Evolutionary conservation across 805 yeast genomes (phyloP), one percentile per base, ranked within the genome.

Genomic region (Sungouiella thailandica): DNA sequence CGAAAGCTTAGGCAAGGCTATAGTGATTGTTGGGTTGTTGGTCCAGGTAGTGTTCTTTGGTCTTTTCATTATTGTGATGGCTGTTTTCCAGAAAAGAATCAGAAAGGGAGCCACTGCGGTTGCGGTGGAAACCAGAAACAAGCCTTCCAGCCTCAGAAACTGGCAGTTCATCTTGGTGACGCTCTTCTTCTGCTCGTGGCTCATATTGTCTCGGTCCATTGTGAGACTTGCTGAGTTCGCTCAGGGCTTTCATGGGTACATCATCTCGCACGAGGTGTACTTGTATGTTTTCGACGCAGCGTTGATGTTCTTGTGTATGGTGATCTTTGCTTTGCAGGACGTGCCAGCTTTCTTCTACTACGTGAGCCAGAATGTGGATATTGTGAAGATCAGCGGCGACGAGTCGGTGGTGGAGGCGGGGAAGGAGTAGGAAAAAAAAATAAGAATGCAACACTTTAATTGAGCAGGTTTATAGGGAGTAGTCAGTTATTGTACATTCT

Each of bases 1-100:
- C 22, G 2, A 25, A 33, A 1, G n/a, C n/a, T 15, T 40, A 25
- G 65, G 62, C 15, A 29, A 39, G 14, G 25, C 40, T 6, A 25
- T 61, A 8, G 44, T 53, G 15, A 38, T 54, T 11, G 57, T 39
- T 11, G 66, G 66, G 17, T 35, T 62, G 16, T 43, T 46, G 31
- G 43, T 62, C 8, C 65, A 60, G 39, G 37, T 59, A 14, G 43
- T 37, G 2, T 52, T 55, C 28, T 56, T 61, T 35, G 54, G 48
- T 3, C 15, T 54, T 15, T 62, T 62, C 28, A 40, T 53, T 10
- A 23, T 46, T 13, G 40, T 47, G 16, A 47, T 47, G 33, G 14
- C 18, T 9, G 29, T 16, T 46, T 54, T 38, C 25, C 40, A 12
- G 22, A 28, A 18, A 28, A 35, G 36, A 23, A 23, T 34, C 14